Evolutionary conservation across 1,284 basidiomycete genomes (phyloP), one percentile per base, ranked within the genome.

Genomic region (Trichosporon sp.): DNA sequence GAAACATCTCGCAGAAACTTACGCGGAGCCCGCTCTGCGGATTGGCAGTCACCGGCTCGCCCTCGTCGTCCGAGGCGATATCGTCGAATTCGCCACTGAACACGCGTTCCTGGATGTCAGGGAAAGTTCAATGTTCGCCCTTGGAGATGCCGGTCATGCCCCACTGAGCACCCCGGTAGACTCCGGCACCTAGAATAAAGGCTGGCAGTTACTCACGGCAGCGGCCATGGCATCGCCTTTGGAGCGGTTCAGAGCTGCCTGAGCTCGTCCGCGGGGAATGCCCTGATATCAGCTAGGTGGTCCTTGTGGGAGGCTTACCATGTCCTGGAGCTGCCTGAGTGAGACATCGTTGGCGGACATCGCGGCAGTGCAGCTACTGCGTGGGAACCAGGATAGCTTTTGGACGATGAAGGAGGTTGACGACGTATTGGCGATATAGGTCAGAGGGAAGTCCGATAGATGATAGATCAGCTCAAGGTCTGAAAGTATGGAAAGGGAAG

Each of bases 191-290:
- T n/a, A 65, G 38, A 8, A 14, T n/a, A 54, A 54, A 46, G 40
- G 16, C 12, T 26, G 26, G 35, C n/a, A 56, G 26, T 8, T 46
- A 93, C 90, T 68, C 86, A 89, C 93, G 2, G 93, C 93, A n/a
- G 94, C 93, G 77, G 91, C 87, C 91, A 92, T 92, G 38, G 93
- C 91, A 86, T 95, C 93, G 4, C 79, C 80, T 77, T 89, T 92
- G 77, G 91, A 88, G 77, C 90, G 89, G 71, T 86, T 87, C 77
- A 95, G 84, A 12, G 93, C 93, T 61, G 91, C 92, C 75, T 87
- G 87, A 51, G 93, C 93, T 84, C 93, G 90, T 21, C 89, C 88
- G 11, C 84, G 80, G 1, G 90, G 92, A 48, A 92, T 92, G 75
- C 93, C 93, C 92, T 93, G 70, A 31, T 10, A 67, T 43, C 68